These are phyloP conservation scores for Austroboletus niveus DNA, from an alignment of 1,284 basidiomycete species.

Conservation along the genomic window DNA sequence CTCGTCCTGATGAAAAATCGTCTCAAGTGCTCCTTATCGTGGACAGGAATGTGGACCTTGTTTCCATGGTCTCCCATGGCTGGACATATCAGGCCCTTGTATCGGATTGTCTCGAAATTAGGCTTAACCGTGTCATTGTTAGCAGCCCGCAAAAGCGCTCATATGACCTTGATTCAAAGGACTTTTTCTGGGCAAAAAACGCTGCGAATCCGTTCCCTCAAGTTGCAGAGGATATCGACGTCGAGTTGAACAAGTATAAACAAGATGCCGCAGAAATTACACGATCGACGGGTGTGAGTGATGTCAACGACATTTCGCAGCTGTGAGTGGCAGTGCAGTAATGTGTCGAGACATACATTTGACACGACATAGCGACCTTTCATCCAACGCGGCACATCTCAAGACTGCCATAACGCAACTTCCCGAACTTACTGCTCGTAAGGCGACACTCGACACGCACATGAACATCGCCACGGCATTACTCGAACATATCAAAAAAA, in stretches of 20 bases:
- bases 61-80: conserved; percentile 93
- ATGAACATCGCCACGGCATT: conserved; percentile 99
- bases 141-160: conserved; percentile 74
- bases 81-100: conserved; percentile 99
- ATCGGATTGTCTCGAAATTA: conserved; percentile 96
- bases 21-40: conserved; percentile 83
- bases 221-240: conserved; percentile 96
- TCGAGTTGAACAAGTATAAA: conserved; percentile 93
- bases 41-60: conserved; percentile 94
- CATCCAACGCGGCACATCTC: conserved; percentile 91
- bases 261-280: conserved; percentile 97
- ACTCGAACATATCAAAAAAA: conserved; percentile 93
- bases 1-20: conserved; percentile 7
- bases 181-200: conserved; percentile 99
- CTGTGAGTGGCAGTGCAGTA: conserved; percentile 54
- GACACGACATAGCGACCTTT: conserved; percentile 62
- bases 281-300: conserved; percentile 92
- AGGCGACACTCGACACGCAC: conserved; percentile 95
- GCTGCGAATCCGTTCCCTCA: conserved; percentile 96
- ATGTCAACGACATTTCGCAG: conserved; percentile 93
- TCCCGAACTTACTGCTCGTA: conserved; percentile 96
- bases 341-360: conserved; percentile 4
- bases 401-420: conserved; percentile 98
- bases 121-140: conserved; percentile 93
- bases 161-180: conserved; percentile 96